Percentiles rank a stretch among this genome's conserved stretches.
Conservation (phyloP, 2,329 filamentous ascomycete species). For the Beauveria rudraprayagi region DNA sequence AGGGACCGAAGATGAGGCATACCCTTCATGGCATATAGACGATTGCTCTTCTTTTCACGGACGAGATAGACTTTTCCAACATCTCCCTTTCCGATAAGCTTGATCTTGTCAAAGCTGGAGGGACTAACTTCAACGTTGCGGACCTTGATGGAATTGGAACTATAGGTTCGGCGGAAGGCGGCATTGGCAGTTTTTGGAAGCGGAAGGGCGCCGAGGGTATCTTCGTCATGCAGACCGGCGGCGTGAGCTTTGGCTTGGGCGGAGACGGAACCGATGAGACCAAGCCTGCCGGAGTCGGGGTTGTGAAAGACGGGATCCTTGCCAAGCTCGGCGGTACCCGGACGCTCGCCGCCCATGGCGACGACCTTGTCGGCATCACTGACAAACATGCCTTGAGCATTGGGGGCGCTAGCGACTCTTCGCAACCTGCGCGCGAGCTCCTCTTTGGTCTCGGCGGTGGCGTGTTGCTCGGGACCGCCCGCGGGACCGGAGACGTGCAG, state of each 20-base stretch:
- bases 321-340: conserved; percentile 76
- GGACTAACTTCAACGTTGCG: conserved; percentile 94
- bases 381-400: conserved; percentile 84
- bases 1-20: conserved; percentile 20
- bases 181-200: conserved; percentile 54
- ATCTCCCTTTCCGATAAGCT: conserved; percentile 96
- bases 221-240: conserved; percentile 36
- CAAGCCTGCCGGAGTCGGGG: conserved; percentile 35
- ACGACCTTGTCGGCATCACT: conserved; percentile 26
- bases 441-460: conserved; percentile 77
- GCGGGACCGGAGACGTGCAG: conserved; percentile 64
- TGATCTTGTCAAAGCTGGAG: conserved; percentile 97
- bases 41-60: conserved; percentile 91
- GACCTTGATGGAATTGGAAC: conserved; percentile 98
- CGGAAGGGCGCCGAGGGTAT: conserved; percentile 54
- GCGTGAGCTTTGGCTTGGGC: conserved; percentile 24
- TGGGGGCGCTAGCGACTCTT: conserved; percentile 91
- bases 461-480: conserved; percentile 55
- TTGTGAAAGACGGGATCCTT: conserved; percentile 64
- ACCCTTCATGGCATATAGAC: conserved; percentile 99
- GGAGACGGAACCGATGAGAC: conserved; percentile 26
- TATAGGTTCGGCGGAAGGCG: conserved; percentile 90
- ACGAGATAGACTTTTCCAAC: conserved; percentile 98
- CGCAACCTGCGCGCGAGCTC: conserved; percentile 88
- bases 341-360: conserved; percentile 54